phyloP scores from a whole-genome alignment of 371 early-diverging fungal genomes.

The Capniomyces stellatus region DNA sequence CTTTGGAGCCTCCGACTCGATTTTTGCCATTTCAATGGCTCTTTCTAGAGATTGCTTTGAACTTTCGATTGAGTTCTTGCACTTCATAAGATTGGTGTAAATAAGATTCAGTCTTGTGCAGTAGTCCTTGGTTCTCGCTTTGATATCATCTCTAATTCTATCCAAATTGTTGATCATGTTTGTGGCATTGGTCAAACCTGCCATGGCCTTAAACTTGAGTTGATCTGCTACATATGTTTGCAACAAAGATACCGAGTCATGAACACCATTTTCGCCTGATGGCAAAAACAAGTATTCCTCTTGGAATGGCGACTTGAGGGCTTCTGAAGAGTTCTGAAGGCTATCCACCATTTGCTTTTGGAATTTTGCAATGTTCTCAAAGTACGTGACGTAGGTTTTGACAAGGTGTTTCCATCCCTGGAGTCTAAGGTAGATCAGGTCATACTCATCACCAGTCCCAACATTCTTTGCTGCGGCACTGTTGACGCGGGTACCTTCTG shows the following conservation, averaged over 20 bases:
- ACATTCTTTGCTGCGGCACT: slow-evolving; percentile 7
- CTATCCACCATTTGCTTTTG: slow-evolving; percentile 20
- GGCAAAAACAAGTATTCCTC: slow-evolving; percentile 14
- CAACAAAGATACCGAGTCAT: slow-evolving; percentile 9
- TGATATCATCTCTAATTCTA: slow-evolving; percentile 5
- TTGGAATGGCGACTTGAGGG: slow-evolving; percentile 13
- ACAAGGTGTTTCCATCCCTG: slow-evolving; percentile 18
- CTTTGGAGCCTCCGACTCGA: neutral
- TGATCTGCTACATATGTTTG: slow-evolving; percentile 14
- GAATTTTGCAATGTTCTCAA: slow-evolving; percentile 18
- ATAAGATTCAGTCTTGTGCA: slow-evolving; percentile 5
- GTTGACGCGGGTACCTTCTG: neutral
- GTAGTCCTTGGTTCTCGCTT: slow-evolving; percentile 6
- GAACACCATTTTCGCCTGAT: slow-evolving; percentile 9
- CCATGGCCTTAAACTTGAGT: slow-evolving; percentile 15
- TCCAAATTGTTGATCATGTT: slow-evolving; percentile 8
- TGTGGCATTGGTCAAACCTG: slow-evolving; percentile 9
- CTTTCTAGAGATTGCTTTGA: slow-evolving; percentile 7
- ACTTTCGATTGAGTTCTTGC: slow-evolving; percentile 2
- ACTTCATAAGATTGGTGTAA: slow-evolving; percentile 10
- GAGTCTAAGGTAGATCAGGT: slow-evolving; percentile 20
- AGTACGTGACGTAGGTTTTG: slow-evolving; percentile 17
- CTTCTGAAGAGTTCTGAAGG: slow-evolving; percentile 20
- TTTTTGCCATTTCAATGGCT: slow-evolving; percentile 10
- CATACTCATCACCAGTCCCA: slow-evolving; percentile 18